Evolutionary conservation across 2,329 filamentous ascomycete genomes (phyloP).

Genomic region (Claviceps sp.): DNA sequence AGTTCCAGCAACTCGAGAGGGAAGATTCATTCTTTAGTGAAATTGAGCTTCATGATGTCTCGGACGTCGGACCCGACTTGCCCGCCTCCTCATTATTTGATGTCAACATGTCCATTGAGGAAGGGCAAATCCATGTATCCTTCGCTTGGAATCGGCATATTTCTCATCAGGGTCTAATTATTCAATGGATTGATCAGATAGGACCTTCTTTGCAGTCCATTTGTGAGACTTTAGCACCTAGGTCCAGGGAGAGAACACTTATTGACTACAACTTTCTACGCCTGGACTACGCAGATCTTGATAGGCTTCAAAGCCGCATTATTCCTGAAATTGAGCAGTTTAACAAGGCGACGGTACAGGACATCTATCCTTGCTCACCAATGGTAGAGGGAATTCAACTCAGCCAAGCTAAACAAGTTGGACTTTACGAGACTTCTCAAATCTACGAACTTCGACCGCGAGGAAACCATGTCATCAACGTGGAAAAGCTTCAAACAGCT

Average conservation of each 20-base stretch:
- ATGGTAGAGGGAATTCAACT: constrained; percentile 24
- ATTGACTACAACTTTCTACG: constrained; percentile 1
- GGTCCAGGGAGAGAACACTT: not conserved
- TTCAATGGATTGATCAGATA: not conserved
- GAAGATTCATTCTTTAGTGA: constrained; percentile 9
- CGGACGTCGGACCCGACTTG: constrained; percentile 3
- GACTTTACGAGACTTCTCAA: constrained; percentile 10
- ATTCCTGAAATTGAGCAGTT: constrained; percentile 10
- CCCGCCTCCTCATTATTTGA: constrained; percentile 2
- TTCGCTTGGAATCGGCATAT: constrained; percentile 4
- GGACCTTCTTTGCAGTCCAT: not conserved
- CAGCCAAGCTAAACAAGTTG: constrained; percentile 13
- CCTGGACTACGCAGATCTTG: constrained; percentile 16
- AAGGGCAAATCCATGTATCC: constrained; percentile 1
- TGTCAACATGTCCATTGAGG: constrained; percentile 2
- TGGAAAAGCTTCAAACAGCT: constrained; percentile 5
- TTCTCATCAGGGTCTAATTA: not conserved
- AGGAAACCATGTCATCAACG: not conserved
- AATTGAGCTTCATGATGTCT: constrained; percentile 1
- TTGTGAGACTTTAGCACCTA: not conserved
- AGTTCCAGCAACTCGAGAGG: constrained; percentile 9
- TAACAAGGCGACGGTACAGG: constrained; percentile 14
- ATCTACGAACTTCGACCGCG: constrained; percentile 7
- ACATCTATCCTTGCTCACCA: constrained; percentile 25
- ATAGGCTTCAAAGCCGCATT: constrained; percentile 10